Evolutionary conservation across 306 rosid genomes (phyloP), one percentile per base, ranked within the genome.

Genomic region (Abrus precatorius): DNA sequence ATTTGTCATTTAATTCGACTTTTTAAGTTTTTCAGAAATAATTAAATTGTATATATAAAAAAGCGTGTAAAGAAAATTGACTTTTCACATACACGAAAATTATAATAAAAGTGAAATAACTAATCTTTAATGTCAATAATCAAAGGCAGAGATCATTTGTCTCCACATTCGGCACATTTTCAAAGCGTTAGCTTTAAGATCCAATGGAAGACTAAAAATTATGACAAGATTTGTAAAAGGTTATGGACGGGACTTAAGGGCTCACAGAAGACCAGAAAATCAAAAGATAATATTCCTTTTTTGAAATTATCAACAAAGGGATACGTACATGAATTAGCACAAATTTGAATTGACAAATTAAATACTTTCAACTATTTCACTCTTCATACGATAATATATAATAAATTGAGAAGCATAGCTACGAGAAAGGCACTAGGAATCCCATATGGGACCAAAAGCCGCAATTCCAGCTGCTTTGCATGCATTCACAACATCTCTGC

Each of bases 361-460:
- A 9, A 59, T 5, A 59, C n/a, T 44, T 44, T 3, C 3, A 56
- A 28, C 34, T 7, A 28, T 27, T 29, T 28, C 12, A 20, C 0
- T 20, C 20, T 20, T 20, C 20, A 20, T 20, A 20, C 0, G 20
- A 20, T 20, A 20, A 20, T 20, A 20, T 20, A 20, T 20, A 20
- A 20, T 20, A 20, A 20, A 20, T 20, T 20, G 20, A 20, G 20
- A 20, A 20, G 6, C 38, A 5, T 1, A 1, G 66, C 3, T 29
- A 9, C 41, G 20, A 32, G 27, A 10, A 48, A 59, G 0, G 13
- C 8, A 0, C 78, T 77, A 87, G 4, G 93, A 90, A 69, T 85
- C 93, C 91, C 88, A 87, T 1, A 87, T 85, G 47, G 91, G 93
- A 2, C 93, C 93, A 64, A 90, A 90, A 27, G 91, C 86, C 1